Evolutionary conservation across 768 basidiomycete species (phyloP).

Genomic region (Boletus tylopilopsis): DNA sequence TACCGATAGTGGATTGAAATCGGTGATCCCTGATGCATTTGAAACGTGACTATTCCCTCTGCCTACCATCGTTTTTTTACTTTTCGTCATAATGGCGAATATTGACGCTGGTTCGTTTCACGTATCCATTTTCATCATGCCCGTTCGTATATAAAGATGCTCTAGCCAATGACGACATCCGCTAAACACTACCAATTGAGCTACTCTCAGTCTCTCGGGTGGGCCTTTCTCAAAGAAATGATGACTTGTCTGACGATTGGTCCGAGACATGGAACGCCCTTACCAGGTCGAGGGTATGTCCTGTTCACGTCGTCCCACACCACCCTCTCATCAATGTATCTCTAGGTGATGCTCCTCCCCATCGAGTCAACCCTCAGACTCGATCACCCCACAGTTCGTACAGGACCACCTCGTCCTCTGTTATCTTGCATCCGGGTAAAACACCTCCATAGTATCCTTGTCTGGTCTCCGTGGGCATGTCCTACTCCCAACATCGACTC

Average conservation of each 20-base stretch:
- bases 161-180: no score
- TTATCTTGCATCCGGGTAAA: constrained; percentile 44
- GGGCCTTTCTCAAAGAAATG: constrained; percentile 76
- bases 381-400: constrained; percentile 69
- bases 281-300: constrained; percentile 61
- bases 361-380: constrained; percentile 49
- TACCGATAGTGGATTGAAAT: no score
- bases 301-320: background rate
- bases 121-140: no score
- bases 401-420: constrained; percentile 79
- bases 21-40: no score
- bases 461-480: constrained; percentile 80
- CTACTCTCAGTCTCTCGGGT: constrained; percentile 69
- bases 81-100: no score
- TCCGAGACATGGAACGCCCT: constrained; percentile 63
- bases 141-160: no score
- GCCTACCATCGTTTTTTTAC: background rate
- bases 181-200: constrained; percentile 63
- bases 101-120: no score
- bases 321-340: constrained; percentile 1
- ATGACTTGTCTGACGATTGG: constrained; percentile 58
- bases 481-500: constrained; percentile 32
- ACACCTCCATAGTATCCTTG: constrained; percentile 63
- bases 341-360: constrained; percentile 78
- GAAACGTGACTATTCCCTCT: background rate